Conservation (phyloP, 495 filamentous ascomycete species). For the Trichoderma asperelloides region DNA sequence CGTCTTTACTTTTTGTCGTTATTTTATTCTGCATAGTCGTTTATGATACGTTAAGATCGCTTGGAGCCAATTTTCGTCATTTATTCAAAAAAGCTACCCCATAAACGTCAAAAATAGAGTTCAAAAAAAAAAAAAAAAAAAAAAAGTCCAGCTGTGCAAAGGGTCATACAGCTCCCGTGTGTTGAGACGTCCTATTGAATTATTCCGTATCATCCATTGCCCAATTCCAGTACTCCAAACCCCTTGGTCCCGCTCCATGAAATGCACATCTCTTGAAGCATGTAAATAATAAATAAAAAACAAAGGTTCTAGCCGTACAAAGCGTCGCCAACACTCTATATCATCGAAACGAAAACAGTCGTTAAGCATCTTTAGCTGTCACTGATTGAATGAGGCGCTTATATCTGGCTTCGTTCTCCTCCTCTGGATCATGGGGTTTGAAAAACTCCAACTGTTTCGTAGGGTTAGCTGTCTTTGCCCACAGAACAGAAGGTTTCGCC, state of each 20-base stretch:
- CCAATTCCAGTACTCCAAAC: constrained; percentile 2
- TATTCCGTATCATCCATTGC: background rate
- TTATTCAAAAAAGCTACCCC: background rate
- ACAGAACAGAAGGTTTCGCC: constrained; percentile 28
- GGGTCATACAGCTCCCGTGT: background rate
- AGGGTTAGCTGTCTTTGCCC: constrained; percentile 17
- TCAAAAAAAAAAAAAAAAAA: background rate
- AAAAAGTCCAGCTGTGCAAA: background rate
- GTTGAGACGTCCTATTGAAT: background rate
- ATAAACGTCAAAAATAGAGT: background rate
- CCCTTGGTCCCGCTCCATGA: background rate
- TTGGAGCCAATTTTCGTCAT: background rate
- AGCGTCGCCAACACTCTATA: background rate
- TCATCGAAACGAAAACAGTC: background rate
- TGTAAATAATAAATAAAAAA: background rate
- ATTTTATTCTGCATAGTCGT: background rate
- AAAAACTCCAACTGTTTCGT: background rate
- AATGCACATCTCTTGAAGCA: constrained; percentile 1
- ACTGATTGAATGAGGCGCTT: constrained; percentile 8
- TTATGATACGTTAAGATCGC: background rate
- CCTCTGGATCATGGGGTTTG: constrained; percentile 3
- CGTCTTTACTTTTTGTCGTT: background rate
- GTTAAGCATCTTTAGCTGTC: background rate
- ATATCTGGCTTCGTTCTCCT: constrained; percentile 8
- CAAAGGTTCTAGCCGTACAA: background rate